phyloP scores from a whole-genome alignment of 1,139 yeast species.

The Scheffersomyces quercinus region DNA sequence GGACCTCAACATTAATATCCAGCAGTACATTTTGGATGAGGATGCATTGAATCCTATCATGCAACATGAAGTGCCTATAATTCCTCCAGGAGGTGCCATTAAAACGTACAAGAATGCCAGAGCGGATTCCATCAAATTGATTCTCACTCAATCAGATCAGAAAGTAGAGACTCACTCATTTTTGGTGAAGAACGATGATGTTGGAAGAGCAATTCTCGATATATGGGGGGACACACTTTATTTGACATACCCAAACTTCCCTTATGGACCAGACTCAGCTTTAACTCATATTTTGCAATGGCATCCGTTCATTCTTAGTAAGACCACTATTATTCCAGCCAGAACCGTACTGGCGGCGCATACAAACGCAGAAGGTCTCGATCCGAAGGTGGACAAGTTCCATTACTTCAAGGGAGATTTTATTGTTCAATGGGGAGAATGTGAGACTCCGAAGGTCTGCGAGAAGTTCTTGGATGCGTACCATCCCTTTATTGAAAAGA shows the following conservation, averaged over 20 bases:
- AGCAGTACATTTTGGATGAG: conserved; percentile 57
- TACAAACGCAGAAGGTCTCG: conserved; percentile 9
- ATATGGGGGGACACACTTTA: conserved; percentile 73
- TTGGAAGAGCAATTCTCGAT: conserved; percentile 69
- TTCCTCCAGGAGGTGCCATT: conserved; percentile 67
- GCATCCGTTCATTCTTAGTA: conserved; percentile 81
- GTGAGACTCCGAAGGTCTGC: conserved; percentile 51
- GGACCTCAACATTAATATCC: conserved; percentile 60
- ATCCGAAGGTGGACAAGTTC: conserved; percentile 10
- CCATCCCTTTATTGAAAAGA: conserved; percentile 14
- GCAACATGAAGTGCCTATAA: conserved; percentile 66
- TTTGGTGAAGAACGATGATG: conserved; percentile 61
- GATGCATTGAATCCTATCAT: conserved; percentile 58
- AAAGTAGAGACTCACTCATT: conserved; percentile 70
- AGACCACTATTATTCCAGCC: conserved; percentile 69
- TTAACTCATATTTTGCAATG: conserved; percentile 84
- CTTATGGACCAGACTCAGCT: conserved; percentile 62
- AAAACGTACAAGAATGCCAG: conserved; percentile 66
- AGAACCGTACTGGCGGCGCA: conserved; percentile 40
- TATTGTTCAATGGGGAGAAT: conserved; percentile 59
- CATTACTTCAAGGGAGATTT: conserved; percentile 64
- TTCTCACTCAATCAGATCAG: conserved; percentile 64
- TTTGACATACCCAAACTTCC: conserved; percentile 64
- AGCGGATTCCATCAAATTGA: conserved; percentile 53
- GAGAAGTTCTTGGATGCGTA: conserved; percentile 47